Base-by-base conservation (phyloP, 345 rosid species). In the Citrus medica region DNA sequence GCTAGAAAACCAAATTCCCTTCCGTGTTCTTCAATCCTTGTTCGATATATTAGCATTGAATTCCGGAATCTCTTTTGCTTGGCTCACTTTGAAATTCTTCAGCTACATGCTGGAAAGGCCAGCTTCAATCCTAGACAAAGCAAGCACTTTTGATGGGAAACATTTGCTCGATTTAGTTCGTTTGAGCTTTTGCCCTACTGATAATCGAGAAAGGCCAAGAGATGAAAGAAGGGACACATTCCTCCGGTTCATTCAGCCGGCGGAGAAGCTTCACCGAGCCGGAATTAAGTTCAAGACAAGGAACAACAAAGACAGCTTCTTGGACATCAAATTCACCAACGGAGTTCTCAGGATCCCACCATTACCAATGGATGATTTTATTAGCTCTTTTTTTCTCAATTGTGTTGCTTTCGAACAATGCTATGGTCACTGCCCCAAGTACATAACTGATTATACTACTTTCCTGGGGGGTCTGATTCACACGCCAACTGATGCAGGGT, bases 371-470 rank as follows among this genome's bases (percentile, higher is more conserved):
- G 80, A 56, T 61, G 69, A 46, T 40, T 56, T 77, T 32, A 24
- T 40, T 6, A 67, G 66, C 27, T 48, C 79, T 14, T 69, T 70
- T 22, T 27, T 82, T 21, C 76, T 80, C 13, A 82, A 82, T 6
- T 79, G 68, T 28, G 73, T 82, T 1, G 85, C 85, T 30, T 82
- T 75, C 9, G 79, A 82, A 38, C 79, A 79, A 61, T 75, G 82
- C 22, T 75, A 70, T 30, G 62, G 53, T 0, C 25, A 70, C n/a
- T 30, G 73, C 59, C 2, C 46, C 3, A 75, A 64, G 53, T 75
- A 69, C 69, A 32, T 82, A 21, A 82, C 82, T 1, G 64, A 76
- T 35, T 76, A 76, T 16, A 53, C 35, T 9, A 51, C 53, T 3
- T 76, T 76, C 30, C 32, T 76, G 79, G 53, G 53, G 0, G 30